Percentiles rank a stretch among this genome's conserved stretches.
phyloP scores from a whole-genome alignment of 164 flowering plant genomes.

The Chloranthus sessilifolius region DNA sequence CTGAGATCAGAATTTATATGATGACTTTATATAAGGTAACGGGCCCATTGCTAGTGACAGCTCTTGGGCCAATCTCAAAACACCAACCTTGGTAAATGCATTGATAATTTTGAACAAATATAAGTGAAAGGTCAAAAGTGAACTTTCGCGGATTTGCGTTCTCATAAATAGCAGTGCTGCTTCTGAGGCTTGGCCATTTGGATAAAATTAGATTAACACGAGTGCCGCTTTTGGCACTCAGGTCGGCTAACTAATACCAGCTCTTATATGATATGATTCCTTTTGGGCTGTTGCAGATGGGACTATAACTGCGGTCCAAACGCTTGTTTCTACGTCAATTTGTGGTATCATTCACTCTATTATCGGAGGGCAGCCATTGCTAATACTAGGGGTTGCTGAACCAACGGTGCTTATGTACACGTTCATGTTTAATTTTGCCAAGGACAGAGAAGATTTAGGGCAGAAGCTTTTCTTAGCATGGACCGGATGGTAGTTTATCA shows the following conservation, averaged over 20 bases:
- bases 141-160: too few species aligned
- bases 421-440: conserved; percentile 87
- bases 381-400: conserved; percentile 98
- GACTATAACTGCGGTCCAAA: conserved; percentile 83
- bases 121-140: too few species aligned
- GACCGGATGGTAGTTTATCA: conserved; percentile 86
- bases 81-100: too few species aligned
- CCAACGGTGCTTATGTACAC: conserved; percentile 98
- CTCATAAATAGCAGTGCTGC: too few species aligned
- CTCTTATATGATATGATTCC: background rate
- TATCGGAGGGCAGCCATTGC: conserved; percentile 95
- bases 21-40: background rate
- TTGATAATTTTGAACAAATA: too few species aligned
- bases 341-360: conserved; percentile 95
- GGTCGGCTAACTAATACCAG: too few species aligned
- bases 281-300: conserved; percentile 56
- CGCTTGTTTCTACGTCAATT: conserved; percentile 88
- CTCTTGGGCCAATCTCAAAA: too few species aligned
- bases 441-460: conserved; percentile 80
- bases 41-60: too few species aligned
- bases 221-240: too few species aligned
- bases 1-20: too few species aligned
- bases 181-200: too few species aligned
- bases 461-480: conserved; percentile 76
- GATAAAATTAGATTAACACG: too few species aligned